phyloP scores from a whole-genome alignment of 2,329 filamentous ascomycete genomes.

The Fusarium xylarioides region DNA sequence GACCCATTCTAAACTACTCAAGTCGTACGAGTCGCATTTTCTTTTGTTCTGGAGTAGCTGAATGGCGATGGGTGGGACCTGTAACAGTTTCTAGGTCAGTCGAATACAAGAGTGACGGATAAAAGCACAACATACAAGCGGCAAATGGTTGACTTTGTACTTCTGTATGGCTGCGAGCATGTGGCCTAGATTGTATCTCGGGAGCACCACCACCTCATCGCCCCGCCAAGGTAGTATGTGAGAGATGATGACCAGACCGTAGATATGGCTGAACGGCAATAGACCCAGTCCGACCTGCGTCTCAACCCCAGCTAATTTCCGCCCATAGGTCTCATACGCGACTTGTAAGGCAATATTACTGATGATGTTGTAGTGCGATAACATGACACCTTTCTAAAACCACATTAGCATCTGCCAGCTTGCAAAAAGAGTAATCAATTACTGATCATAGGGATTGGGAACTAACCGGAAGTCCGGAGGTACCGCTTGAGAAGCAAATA shows the following conservation, averaged over 20 bases:
- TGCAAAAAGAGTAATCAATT: no score
- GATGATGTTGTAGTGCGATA: neutral
- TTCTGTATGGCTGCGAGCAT: neutral
- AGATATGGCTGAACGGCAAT: conserved; percentile 81
- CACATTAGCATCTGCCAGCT: neutral
- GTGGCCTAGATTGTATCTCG: neutral
- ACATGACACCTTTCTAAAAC: neutral
- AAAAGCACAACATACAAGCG: neutral
- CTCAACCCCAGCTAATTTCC: conserved; percentile 2
- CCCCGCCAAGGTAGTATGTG: neutral
- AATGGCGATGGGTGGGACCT: neutral
- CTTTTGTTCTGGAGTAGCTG: neutral
- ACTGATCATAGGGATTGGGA: no score
- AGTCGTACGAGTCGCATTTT: neutral
- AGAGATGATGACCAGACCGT: neutral
- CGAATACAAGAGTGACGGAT: fast-evolving
- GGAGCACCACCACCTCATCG: neutral
- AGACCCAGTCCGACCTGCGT: conserved; percentile 68
- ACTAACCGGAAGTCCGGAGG: neutral
- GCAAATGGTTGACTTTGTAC: neutral
- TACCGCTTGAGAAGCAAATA: neutral
- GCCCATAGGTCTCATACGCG: neutral
- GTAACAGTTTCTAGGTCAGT: fast-evolving
- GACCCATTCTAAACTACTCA: neutral
- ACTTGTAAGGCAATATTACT: neutral